Percentiles rank a stretch among this genome's conserved stretches.
Evolutionary conservation across 768 basidiomycete genomes (phyloP).

Genomic region (Mycena polygramma): DNA sequence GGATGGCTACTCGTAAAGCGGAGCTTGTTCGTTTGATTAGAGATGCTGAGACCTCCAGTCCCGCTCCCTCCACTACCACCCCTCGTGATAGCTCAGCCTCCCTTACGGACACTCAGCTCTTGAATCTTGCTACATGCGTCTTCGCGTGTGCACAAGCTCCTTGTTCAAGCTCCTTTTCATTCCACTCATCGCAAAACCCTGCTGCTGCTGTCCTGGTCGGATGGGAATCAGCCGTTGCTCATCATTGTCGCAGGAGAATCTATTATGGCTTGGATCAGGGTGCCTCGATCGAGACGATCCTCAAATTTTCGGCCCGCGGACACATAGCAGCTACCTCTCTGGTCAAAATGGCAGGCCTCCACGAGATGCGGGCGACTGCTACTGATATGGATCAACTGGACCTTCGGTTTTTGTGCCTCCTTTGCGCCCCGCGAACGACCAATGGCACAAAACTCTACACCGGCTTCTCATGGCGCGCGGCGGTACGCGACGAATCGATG

Average conservation of each 20-base stretch:
- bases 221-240: slow-evolving; percentile 19
- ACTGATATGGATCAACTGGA: slow-evolving; percentile 28
- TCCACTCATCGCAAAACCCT: too few relatives aligned
- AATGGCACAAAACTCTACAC: neutral
- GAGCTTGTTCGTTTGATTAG: neutral
- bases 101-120: neutral
- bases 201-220: neutral
- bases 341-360: slow-evolving; percentile 6
- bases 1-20: slow-evolving; percentile 9
- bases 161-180: neutral
- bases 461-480: slow-evolving; percentile 25
- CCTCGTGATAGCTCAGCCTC: too few relatives aligned
- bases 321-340: slow-evolving; percentile 22
- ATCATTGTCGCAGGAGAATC: slow-evolving; percentile 1
- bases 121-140: slow-evolving; percentile 15
- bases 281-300: slow-evolving; percentile 14
- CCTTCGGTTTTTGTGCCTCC: slow-evolving; percentile 21
- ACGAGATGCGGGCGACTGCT: slow-evolving; percentile 10
- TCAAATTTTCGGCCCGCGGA: slow-evolving; percentile 14
- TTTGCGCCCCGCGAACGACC: neutral
- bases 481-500: slow-evolving; percentile 1
- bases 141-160: neutral
- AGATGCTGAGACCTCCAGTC: neutral
- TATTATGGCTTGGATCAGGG: neutral
- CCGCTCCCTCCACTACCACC: neutral